phyloP scores from a whole-genome alignment of 306 rosid species.

The Mimosa pudica region DNA sequence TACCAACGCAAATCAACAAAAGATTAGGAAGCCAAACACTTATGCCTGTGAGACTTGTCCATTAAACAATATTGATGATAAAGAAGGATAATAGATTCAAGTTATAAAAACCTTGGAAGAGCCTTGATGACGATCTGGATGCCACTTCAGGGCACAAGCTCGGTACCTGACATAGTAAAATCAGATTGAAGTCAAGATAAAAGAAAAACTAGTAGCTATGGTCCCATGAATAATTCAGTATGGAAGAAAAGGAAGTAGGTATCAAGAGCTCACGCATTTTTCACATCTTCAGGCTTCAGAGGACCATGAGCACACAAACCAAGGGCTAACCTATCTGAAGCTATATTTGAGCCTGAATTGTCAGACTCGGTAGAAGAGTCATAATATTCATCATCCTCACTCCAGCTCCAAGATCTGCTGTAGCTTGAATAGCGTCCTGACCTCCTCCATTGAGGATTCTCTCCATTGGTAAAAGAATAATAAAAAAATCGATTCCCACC shows the following conservation, averaged over 20 bases:
- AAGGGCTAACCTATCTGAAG: constrained; percentile 69
- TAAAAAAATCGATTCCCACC: constrained; percentile 57
- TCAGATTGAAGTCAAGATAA: constrained; percentile 13
- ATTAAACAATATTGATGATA: neutral
- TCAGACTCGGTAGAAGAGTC: constrained; percentile 53
- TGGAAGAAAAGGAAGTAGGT: constrained; percentile 12
- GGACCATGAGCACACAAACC: constrained; percentile 80
- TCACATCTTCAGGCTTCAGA: constrained; percentile 73
- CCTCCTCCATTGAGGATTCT: constrained; percentile 64
- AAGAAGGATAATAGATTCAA: neutral
- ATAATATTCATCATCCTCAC: constrained; percentile 46
- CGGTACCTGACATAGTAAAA: constrained; percentile 58
- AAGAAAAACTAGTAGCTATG: neutral
- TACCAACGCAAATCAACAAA: constrained; percentile 31
- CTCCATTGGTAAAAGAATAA: constrained; percentile 77
- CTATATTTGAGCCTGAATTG: constrained; percentile 39
- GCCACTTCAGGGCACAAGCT: constrained; percentile 84
- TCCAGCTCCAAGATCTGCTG: constrained; percentile 62
- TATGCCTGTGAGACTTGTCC: neutral
- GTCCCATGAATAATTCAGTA: constrained; percentile 2
- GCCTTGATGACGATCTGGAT: constrained; percentile 93
- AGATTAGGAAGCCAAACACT: constrained; percentile 5
- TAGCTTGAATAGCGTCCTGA: constrained; percentile 46
- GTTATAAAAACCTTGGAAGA: constrained; percentile 64
- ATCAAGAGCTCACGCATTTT: constrained; percentile 71